A percentile compares a stretch with the other conserved stretches of the same genome.
These are phyloP conservation scores for Metarhizium sp. DNA, from an alignment of 2,329 filamentous ascomycete genomes.

Conservation along the genomic window DNA sequence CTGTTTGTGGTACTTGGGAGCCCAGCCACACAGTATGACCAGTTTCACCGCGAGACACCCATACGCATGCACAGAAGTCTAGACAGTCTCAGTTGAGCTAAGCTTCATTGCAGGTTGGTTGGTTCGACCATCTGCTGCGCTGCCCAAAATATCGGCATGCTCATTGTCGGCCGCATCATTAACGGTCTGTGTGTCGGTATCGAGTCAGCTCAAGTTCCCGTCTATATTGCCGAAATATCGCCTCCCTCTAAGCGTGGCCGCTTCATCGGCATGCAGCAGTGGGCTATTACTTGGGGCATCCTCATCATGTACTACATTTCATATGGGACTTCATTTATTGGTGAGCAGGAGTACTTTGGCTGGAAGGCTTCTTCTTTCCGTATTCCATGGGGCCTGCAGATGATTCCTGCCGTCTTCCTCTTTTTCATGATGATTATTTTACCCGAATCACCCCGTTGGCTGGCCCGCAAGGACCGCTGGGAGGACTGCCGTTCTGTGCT, in stretches of 20 bases:
- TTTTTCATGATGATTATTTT: slow-evolving; percentile 50
- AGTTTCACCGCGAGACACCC: not conserved
- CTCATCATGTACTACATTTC: slow-evolving; percentile 63
- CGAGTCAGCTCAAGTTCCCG: slow-evolving; percentile 56
- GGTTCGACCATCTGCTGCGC: slow-evolving; percentile 37
- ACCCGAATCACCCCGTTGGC: slow-evolving; percentile 54
- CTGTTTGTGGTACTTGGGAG: not conserved
- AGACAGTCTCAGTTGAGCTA: not conserved
- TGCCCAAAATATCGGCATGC: slow-evolving; percentile 36
- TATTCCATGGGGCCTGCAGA: slow-evolving; percentile 56
- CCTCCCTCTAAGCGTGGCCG: slow-evolving; percentile 45
- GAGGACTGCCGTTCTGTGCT: slow-evolving; percentile 45
- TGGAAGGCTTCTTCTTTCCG: slow-evolving; percentile 49
- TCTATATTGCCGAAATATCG: slow-evolving; percentile 60
- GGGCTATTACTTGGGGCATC: slow-evolving; percentile 60
- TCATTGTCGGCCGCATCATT: slow-evolving; percentile 49
- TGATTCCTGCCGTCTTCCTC: slow-evolving; percentile 51
- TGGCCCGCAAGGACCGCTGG: slow-evolving; percentile 52
- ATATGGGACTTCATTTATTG: slow-evolving; percentile 54
- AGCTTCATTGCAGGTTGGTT: slow-evolving; percentile 27
- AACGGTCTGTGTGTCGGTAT: slow-evolving; percentile 61
- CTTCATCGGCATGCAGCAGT: slow-evolving; percentile 65
- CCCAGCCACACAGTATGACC: not conserved
- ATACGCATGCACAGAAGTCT: not conserved
- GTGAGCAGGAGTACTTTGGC: slow-evolving; percentile 16